These are phyloP conservation scores for Termitomyces sp. DNA, from an alignment of 768 basidiomycete genomes.

Conservation along the genomic window DNA sequence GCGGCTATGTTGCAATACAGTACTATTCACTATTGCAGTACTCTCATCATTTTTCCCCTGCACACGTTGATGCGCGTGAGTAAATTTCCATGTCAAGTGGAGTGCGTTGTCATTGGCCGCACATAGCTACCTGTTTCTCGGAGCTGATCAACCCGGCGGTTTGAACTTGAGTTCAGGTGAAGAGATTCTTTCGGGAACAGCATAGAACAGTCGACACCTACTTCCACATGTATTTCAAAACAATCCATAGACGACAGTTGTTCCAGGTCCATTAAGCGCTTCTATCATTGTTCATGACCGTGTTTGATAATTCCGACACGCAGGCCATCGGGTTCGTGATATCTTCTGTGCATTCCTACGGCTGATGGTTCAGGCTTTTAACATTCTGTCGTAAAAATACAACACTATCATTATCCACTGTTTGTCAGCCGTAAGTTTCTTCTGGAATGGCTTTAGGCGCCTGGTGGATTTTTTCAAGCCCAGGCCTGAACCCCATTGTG, in stretches of 20 bases:
- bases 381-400: no score
- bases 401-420: no score
- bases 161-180: not conserved
- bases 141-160: not conserved
- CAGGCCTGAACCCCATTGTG: no score
- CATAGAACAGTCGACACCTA: not conserved
- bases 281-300: no score
- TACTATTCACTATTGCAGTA: slow-evolving; percentile 1
- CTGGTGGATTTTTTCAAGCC: no score
- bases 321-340: no score
- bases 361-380: no score
- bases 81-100: not conserved
- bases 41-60: not conserved
- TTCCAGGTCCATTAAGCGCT: no score
- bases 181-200: not conserved
- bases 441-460: no score
- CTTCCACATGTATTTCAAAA: not conserved
- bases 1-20: not conserved
- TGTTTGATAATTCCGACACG: no score
- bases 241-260: not conserved
- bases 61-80: not conserved
- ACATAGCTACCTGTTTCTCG: not conserved
- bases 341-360: no score
- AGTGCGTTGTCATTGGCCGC: not conserved
- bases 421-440: no score